A percentile compares a stretch with the other conserved stretches of the same genome.
phyloP scores from a whole-genome alignment of 331 rosid species.

The Dryas integrifolia region DNA sequence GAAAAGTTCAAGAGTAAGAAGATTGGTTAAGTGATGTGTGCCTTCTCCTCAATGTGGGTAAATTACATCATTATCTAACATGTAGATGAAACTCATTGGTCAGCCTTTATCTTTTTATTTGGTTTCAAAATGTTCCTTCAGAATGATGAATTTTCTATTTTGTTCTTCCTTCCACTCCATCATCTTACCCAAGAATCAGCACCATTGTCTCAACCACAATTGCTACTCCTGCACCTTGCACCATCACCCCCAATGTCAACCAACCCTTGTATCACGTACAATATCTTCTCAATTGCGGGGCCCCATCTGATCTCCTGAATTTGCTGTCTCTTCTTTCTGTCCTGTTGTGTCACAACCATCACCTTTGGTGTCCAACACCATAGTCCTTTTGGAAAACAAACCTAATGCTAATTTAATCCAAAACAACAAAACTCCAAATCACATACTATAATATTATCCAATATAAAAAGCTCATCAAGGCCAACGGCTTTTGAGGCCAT shows the following conservation, averaged over 20 bases:
- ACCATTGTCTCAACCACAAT: background rate
- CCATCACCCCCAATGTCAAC: background rate
- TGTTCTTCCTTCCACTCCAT: background rate
- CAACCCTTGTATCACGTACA: background rate
- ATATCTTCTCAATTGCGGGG: too few species aligned
- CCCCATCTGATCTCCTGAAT: background rate
- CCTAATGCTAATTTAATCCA: background rate
- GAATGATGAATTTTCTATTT: background rate
- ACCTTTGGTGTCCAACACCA: background rate
- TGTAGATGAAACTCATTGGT: background rate
- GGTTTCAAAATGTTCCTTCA: background rate
- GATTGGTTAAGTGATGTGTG: background rate
- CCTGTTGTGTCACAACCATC: background rate
- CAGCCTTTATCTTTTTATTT: background rate
- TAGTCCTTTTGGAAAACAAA: too few species aligned
- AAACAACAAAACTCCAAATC: too few species aligned
- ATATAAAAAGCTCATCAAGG: background rate
- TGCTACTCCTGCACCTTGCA: conserved; percentile 1
- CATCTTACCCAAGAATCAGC: background rate
- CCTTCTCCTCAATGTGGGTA: background rate
- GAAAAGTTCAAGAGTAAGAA: background rate
- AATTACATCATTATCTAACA: background rate
- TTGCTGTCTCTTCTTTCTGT: background rate
- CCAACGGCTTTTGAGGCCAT: background rate
- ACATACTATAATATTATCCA: background rate